phyloP scores from a whole-genome alignment of 305 asterid genomes.

The Plantago rigida region DNA sequence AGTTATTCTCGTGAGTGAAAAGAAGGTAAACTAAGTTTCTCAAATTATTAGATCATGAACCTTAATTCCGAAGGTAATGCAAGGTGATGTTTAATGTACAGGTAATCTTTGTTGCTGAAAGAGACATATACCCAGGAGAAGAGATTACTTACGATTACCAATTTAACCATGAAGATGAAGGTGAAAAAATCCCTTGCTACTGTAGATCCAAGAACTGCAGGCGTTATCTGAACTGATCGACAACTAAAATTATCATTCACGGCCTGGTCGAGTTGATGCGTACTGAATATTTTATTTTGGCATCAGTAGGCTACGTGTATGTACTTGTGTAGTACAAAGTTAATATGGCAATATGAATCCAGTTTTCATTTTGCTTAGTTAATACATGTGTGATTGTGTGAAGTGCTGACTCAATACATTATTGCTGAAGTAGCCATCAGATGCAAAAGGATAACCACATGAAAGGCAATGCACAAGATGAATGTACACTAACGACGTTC shows the following conservation, averaged over 20 bases:
- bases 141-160: constrained; percentile 67
- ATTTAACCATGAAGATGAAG: constrained; percentile 65
- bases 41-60: not conserved
- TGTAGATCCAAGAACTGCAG: constrained; percentile 54
- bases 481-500: not conserved
- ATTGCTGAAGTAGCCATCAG: not conserved
- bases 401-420: not conserved
- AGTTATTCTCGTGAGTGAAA: constrained; percentile 49
- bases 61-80: not conserved
- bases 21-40: constrained; percentile 36
- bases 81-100: constrained; percentile 20
- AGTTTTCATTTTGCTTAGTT: no score
- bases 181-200: constrained; percentile 50
- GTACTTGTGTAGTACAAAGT: not conserved
- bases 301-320: not conserved
- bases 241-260: not conserved
- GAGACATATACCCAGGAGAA: constrained; percentile 71
- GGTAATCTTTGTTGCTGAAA: constrained; percentile 59
- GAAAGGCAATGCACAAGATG: not conserved
- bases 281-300: not conserved
- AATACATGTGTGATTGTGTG: not conserved
- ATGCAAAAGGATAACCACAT: not conserved
- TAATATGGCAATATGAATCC: not conserved
- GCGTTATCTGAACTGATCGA: constrained; percentile 44
- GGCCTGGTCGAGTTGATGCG: constrained; percentile 6